Evolutionary conservation across 352 stramenopile species (phyloP).

Genomic region (Pythium phragmitis): DNA sequence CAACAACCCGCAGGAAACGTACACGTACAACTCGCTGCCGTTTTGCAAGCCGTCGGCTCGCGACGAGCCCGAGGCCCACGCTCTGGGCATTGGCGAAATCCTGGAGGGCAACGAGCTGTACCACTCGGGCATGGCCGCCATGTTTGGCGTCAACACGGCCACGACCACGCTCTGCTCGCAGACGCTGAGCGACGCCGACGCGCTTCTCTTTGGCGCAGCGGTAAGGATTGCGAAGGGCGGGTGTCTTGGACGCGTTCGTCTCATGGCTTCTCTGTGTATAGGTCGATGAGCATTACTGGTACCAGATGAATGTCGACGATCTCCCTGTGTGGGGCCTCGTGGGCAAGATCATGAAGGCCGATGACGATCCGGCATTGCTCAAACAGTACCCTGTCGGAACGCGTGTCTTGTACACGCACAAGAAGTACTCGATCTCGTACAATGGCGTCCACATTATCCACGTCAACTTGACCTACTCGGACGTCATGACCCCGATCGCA

Average conservation of each 20-base stretch:
- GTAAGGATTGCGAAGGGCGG: conserved; percentile 18
- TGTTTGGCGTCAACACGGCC: conserved; percentile 71
- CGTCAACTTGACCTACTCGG: conserved; percentile 96
- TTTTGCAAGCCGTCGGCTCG: conserved; percentile 94
- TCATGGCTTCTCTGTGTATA: conserved; percentile 1
- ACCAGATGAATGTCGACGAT: conserved; percentile 99
- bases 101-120: conserved; percentile 94
- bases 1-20: conserved; percentile 98
- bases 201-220: conserved; percentile 75
- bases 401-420: conserved; percentile 95
- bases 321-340: conserved; percentile 98
- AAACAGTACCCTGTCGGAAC: conserved; percentile 82
- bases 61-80: conserved; percentile 84
- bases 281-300: conserved; percentile 98
- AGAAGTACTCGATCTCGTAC: conserved; percentile 96
- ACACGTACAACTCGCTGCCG: conserved; percentile 98
- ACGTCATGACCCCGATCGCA: conserved; percentile 81
- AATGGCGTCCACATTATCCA: conserved; percentile 97
- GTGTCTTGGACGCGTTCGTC: not conserved
- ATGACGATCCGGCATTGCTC: conserved; percentile 80
- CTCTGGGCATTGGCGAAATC: conserved; percentile 93
- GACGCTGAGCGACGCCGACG: conserved; percentile 67
- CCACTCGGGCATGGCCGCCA: conserved; percentile 87
- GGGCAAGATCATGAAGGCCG: conserved; percentile 93
- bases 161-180: conserved; percentile 75